Base-by-base conservation (phyloP, 1,284 basidiomycete species). In the Leccinum griseonigrum region DNA sequence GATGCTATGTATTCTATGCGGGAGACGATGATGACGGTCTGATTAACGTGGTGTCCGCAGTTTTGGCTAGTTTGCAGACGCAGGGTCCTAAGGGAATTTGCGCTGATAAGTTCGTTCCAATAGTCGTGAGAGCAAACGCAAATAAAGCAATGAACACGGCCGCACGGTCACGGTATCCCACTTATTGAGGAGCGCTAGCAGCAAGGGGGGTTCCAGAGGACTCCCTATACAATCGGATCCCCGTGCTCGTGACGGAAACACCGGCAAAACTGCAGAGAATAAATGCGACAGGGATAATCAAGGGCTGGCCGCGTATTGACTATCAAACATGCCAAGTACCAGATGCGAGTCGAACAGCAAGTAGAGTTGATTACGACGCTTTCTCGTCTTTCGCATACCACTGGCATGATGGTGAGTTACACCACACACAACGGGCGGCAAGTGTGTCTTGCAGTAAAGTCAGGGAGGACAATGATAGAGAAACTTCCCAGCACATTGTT, bases 131-230 rank as follows among this genome's bases (percentile, higher is more conserved):
- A 11, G 79, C 77, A 72, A 86, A 89, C 14, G 80, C 76, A 64
- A 87, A 81, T 0, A 83, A 77, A 1, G 82, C 81, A 68, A 90
- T 87, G 79, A 90, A 90, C 54, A 84, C 83, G 2, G 86, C 88
- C 0, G 86, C 82, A n/a, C 88, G 83, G 66, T 85, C 82, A n/a
- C 88, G 83, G 66, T 85, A 65, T 85, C 81, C 83, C 84, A 86
- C 40, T 78, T 77, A 67, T 83, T 79, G 67, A 86, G 80, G 55
- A 84, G 77, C 54, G 31, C 31, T 32, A 32, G 31, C 31, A 71
- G 69, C 22, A 83, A 69, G n/a, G 83, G n/a, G 83, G 78, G 64
- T 83, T 76, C 81, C 69, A 68, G 18, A 68, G 63, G 10, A 68
- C 66, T 68, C 67, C 28, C 69, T 81, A 78, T 64, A 82, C 75